A percentile compares a stretch with the other conserved stretches of the same genome.
These are phyloP conservation scores for Cucurbita pepo DNA, from an alignment of 306 rosid species.

Conservation along the genomic window DNA sequence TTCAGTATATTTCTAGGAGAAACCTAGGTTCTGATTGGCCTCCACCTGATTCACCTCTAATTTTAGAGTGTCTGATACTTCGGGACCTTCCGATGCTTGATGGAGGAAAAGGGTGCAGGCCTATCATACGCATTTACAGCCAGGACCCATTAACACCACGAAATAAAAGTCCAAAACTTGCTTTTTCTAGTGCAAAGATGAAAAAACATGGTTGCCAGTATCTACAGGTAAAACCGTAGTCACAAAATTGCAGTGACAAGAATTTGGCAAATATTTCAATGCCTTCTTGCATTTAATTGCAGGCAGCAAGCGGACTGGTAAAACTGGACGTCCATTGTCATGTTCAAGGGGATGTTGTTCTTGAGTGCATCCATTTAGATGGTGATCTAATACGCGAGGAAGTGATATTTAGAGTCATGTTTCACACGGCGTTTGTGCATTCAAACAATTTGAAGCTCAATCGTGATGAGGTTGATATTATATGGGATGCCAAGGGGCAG, in stretches of 20 bases:
- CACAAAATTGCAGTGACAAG: slow-evolving; percentile 10
- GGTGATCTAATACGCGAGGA: slow-evolving; percentile 67
- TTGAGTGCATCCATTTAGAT: slow-evolving; percentile 69
- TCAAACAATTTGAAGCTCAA: slow-evolving; percentile 62
- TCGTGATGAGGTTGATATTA: slow-evolving; percentile 72
- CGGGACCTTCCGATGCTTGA: slow-evolving; percentile 67
- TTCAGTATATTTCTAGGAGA: slow-evolving; percentile 85
- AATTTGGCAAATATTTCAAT: slow-evolving; percentile 5
- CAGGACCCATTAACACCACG: slow-evolving; percentile 69
- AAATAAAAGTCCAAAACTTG: slow-evolving; percentile 72
- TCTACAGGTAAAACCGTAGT: slow-evolving; percentile 54
- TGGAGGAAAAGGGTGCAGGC: slow-evolving; percentile 74
- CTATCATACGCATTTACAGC: slow-evolving; percentile 64
- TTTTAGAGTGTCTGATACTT: slow-evolving; percentile 74
- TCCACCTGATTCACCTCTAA: slow-evolving; percentile 69
- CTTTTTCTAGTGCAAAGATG: slow-evolving; percentile 49
- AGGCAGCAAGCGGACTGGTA: slow-evolving; percentile 89
- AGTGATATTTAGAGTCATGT: slow-evolving; percentile 74
- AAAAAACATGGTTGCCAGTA: slow-evolving; percentile 42
- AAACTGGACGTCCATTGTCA: slow-evolving; percentile 68
- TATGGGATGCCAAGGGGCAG: slow-evolving; percentile 85
- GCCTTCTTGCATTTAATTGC: slow-evolving; percentile 37
- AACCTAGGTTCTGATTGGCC: slow-evolving; percentile 84
- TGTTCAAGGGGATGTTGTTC: slow-evolving; percentile 93
- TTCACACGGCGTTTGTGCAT: slow-evolving; percentile 86